phyloP scores from a whole-genome alignment of 2,329 filamentous ascomycete genomes.

The Xenoacremonium recifei region DNA sequence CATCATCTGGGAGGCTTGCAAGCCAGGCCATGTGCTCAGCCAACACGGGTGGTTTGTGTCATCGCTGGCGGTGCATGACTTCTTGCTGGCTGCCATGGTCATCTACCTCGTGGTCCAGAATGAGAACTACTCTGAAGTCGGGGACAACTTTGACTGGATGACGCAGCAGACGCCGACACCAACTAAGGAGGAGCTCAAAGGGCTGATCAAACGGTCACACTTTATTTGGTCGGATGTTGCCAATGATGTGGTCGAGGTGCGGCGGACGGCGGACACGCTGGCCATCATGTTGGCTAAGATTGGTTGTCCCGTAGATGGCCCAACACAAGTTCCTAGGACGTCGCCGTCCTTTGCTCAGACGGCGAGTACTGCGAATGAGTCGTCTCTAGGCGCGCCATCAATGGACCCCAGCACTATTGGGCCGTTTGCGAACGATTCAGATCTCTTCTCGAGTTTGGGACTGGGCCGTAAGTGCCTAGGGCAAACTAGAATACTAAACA shows the following conservation, averaged over 20 bases:
- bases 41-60: constrained; percentile 56
- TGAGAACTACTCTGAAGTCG: constrained; percentile 37
- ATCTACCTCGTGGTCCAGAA: constrained; percentile 52
- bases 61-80: constrained; percentile 59
- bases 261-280: constrained; percentile 46
- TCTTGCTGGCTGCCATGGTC: constrained; percentile 60
- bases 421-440: constrained; percentile 16
- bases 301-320: constrained; percentile 27
- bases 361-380: constrained; percentile 7
- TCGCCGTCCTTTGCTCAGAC: constrained; percentile 2
- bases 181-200: constrained; percentile 38
- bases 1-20: constrained; percentile 45
- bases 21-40: constrained; percentile 53
- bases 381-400: constrained; percentile 18
- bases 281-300: constrained; percentile 45
- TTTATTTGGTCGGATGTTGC: constrained; percentile 44
- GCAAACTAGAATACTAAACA: constrained; percentile 4
- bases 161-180: constrained; percentile 29
- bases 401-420: constrained; percentile 19
- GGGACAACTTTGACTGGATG: constrained; percentile 34
- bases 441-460: constrained; percentile 20
- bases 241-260: constrained; percentile 36
- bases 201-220: constrained; percentile 41
- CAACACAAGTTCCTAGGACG: constrained; percentile 3
- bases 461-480: constrained; percentile 15